A percentile compares a stretch with the other conserved stretches of the same genome.
phyloP scores from a whole-genome alignment of 306 rosid species.

The Bauhinia variegata region DNA sequence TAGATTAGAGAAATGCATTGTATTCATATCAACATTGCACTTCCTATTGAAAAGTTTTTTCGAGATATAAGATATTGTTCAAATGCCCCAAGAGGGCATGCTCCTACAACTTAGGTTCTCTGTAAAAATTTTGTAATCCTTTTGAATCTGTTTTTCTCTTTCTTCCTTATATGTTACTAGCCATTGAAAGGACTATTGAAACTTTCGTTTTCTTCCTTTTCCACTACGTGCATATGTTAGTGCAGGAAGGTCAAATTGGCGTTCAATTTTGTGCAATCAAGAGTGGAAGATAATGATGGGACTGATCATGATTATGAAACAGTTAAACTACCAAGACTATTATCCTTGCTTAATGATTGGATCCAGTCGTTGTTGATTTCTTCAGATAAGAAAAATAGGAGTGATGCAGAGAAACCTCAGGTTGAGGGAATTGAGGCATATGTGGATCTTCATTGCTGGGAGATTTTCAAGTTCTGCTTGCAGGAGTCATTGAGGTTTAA shows the following conservation, averaged over 20 bases:
- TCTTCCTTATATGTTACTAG: background rate
- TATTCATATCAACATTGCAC: background rate
- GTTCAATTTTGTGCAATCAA: slow-evolving; percentile 59
- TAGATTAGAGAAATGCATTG: background rate
- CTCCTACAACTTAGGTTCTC: background rate
- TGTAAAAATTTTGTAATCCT: background rate
- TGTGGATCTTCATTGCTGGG: slow-evolving; percentile 85
- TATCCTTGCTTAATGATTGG: slow-evolving; percentile 72
- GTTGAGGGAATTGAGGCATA: slow-evolving; percentile 46
- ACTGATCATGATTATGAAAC: slow-evolving; percentile 52
- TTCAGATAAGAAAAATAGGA: slow-evolving; percentile 51
- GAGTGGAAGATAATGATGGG: slow-evolving; percentile 37
- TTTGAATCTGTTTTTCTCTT: background rate
- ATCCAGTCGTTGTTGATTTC: slow-evolving; percentile 71
- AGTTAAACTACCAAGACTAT: slow-evolving; percentile 57
- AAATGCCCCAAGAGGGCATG: background rate
- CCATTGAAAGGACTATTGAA: background rate
- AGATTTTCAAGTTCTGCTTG: slow-evolving; percentile 77
- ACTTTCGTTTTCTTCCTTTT: slow-evolving; percentile 11
- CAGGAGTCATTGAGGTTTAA: slow-evolving; percentile 58
- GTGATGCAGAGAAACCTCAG: slow-evolving; percentile 42
- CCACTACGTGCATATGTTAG: slow-evolving; percentile 32
- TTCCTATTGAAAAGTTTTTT: background rate
- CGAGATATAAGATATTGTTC: background rate
- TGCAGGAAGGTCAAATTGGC: slow-evolving; percentile 82